A percentile compares a stretch with the other conserved stretches of the same genome.
Evolutionary conservation across 1,284 basidiomycete species (phyloP).

Genomic region (Sporisorium scitamineum): DNA sequence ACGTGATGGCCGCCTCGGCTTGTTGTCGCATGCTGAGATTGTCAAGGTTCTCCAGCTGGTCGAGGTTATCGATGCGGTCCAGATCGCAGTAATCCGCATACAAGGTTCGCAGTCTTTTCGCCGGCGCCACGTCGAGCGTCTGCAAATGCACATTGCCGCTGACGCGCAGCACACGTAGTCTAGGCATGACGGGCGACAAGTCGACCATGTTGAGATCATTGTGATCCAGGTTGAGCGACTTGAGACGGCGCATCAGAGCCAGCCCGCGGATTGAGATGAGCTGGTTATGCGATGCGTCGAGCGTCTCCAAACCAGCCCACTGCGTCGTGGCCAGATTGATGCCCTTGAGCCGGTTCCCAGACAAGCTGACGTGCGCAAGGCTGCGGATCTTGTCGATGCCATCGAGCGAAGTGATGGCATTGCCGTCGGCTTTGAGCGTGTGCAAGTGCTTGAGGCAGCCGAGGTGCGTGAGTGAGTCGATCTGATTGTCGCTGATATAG

Average conservation of each 20-base stretch:
- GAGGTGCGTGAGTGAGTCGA: constrained; percentile 75
- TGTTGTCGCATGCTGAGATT: constrained; percentile 93
- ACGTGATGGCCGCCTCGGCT: constrained; percentile 74
- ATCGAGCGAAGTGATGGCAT: constrained; percentile 80
- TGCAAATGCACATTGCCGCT: constrained; percentile 82
- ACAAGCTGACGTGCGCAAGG: constrained; percentile 84
- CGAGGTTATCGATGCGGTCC: constrained; percentile 71
- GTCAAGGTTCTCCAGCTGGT: constrained; percentile 79
- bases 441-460: constrained; percentile 75
- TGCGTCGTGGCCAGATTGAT: constrained; percentile 72
- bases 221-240: constrained; percentile 83
- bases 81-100: constrained; percentile 91
- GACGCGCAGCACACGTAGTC: constrained; percentile 80
- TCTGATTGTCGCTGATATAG: constrained; percentile 89
- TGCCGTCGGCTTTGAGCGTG: constrained; percentile 88
- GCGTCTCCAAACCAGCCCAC: constrained; percentile 76
- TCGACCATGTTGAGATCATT: constrained; percentile 78
- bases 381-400: constrained; percentile 76
- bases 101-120: constrained; percentile 84
- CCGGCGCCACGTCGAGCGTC: constrained; percentile 77
- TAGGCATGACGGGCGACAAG: constrained; percentile 49
- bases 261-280: constrained; percentile 70
- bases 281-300: constrained; percentile 84
- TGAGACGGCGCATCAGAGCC: constrained; percentile 71
- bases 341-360: constrained; percentile 79